Conservation (phyloP, 2,329 filamentous ascomycete species). For the Colletotrichum melonis region DNA sequence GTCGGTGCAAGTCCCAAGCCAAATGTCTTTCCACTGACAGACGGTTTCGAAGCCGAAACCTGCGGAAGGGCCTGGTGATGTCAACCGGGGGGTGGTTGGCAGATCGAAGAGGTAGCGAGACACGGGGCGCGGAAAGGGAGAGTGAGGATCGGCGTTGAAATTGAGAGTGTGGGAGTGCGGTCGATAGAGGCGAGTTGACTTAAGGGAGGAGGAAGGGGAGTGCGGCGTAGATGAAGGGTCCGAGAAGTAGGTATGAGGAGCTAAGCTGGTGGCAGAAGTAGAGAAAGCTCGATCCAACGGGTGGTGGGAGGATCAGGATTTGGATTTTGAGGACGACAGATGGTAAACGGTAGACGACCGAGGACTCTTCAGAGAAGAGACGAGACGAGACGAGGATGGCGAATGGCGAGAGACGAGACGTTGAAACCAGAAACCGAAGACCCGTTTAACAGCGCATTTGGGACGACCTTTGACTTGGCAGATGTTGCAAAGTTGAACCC, state of each 20-base stretch:
- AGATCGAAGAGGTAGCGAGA: constrained; percentile 20
- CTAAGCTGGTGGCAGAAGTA: neutral
- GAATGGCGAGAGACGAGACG: constrained; percentile 7
- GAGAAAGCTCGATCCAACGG: constrained; percentile 8
- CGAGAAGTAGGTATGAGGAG: neutral
- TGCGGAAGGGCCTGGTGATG: constrained; percentile 25
- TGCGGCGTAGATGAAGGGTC: constrained; percentile 18
- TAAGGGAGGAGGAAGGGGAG: constrained; percentile 8
- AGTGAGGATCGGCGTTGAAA: neutral
- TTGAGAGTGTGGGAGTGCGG: neutral
- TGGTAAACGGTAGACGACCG: neutral
- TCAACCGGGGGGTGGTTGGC: constrained; percentile 29
- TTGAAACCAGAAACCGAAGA: constrained; percentile 22
- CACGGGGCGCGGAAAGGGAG: constrained; percentile 16
- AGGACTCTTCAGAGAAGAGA: neutral
- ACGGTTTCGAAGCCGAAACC: constrained; percentile 7
- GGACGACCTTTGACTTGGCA: constrained; percentile 30
- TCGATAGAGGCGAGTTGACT: neutral
- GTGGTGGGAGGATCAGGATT: constrained; percentile 4
- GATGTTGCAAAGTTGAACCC: constrained; percentile 9
- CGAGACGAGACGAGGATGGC: constrained; percentile 20
- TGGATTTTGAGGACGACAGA: neutral
- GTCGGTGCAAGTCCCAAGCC: neutral
- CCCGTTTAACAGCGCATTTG: constrained; percentile 23
- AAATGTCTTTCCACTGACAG: constrained; percentile 13